phyloP scores from a whole-genome alignment of 2,329 filamentous ascomycete genomes.

The Scorias spongiosa region DNA sequence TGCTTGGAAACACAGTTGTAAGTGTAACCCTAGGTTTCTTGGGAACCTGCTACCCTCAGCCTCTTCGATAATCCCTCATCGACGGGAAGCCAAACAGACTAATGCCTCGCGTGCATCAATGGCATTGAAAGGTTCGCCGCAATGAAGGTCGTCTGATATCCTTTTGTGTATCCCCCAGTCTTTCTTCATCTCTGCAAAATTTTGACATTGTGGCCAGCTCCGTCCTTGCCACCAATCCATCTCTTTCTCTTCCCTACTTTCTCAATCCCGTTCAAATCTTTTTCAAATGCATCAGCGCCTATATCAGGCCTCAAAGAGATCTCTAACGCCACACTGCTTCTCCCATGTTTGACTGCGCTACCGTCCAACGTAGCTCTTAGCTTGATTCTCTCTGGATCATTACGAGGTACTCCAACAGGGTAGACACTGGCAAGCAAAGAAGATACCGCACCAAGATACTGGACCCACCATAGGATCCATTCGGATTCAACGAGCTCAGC shows the following conservation, averaged over 20 bases:
- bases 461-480: conserved; percentile 48
- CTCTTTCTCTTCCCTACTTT: conserved; percentile 47
- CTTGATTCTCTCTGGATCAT: conserved; percentile 22
- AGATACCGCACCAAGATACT: conserved; percentile 47
- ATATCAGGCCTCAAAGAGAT: conserved; percentile 24
- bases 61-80: too few species aligned
- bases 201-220: conserved; percentile 26
- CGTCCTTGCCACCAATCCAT: conserved; percentile 31
- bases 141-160: too few species aligned
- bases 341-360: conserved; percentile 20
- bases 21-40: too few species aligned
- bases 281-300: conserved; percentile 26
- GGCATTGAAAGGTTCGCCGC: too few species aligned
- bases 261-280: conserved; percentile 29
- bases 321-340: conserved; percentile 29
- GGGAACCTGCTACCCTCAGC: too few species aligned
- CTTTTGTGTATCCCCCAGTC: too few species aligned
- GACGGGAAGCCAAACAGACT: too few species aligned
- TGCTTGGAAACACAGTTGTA: too few species aligned
- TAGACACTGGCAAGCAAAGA: conserved; percentile 43
- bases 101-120: too few species aligned
- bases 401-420: conserved; percentile 37
- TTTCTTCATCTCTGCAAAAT: conserved; percentile 8
- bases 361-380: conserved; percentile 29
- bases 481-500: conserved; percentile 35